A percentile compares a stretch with the other conserved stretches of the same genome.
These are phyloP conservation scores for Claviceps africana DNA, from an alignment of 2,329 filamentous ascomycete species.

Conservation along the genomic window DNA sequence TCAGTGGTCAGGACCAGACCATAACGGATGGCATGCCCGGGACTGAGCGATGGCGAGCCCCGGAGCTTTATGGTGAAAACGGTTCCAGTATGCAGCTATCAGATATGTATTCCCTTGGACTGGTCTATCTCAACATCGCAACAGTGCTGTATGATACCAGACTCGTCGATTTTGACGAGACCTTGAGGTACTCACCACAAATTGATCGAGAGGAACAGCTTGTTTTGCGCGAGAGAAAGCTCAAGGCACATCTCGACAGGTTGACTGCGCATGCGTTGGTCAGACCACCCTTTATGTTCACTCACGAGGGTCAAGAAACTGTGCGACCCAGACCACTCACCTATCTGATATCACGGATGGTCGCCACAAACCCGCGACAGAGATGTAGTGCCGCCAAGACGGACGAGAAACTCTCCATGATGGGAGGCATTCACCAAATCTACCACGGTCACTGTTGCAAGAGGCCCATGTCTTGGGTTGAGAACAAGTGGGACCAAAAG, in stretches of 20 bases:
- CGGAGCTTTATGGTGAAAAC: constrained; percentile 25
- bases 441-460: constrained; percentile 34
- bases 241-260: constrained; percentile 20
- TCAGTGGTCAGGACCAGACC: constrained; percentile 29
- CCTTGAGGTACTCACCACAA: constrained; percentile 17
- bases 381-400: constrained; percentile 23
- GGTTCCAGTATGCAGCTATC: constrained; percentile 31
- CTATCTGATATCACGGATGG: constrained; percentile 23
- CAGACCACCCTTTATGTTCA: constrained; percentile 23
- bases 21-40: constrained; percentile 27
- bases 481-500: constrained; percentile 24
- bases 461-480: constrained; percentile 21
- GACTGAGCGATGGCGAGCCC: constrained; percentile 31
- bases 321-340: constrained; percentile 27
- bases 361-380: constrained; percentile 16
- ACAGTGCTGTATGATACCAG: constrained; percentile 28
- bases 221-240: constrained; percentile 18
- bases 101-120: constrained; percentile 34
- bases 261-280: constrained; percentile 21
- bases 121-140: constrained; percentile 30
- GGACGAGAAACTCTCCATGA: constrained; percentile 26
- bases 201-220: constrained; percentile 20
- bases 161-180: constrained; percentile 24
- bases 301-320: constrained; percentile 22
- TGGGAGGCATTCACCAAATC: constrained; percentile 33